Evolutionary conservation across 495 filamentous ascomycete species (phyloP), one percentile per base, ranked within the genome.

Genomic region (Penicillium lagena): DNA sequence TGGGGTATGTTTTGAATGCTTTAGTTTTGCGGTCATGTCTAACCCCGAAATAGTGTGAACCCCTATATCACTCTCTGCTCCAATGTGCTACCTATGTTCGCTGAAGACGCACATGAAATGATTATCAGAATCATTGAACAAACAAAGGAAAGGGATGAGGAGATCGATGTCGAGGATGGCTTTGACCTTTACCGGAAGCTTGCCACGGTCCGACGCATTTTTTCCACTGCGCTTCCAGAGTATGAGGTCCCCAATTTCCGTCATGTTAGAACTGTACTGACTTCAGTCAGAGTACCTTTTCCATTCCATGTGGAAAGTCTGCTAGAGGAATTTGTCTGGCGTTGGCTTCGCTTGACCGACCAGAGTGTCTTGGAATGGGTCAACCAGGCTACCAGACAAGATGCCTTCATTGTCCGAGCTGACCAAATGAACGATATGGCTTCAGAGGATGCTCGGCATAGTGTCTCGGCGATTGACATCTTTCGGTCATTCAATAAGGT

Each of bases 141-240:
- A 12, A 78, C 81, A 17, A 78, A 85, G 50, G 74, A 76, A 10
- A 75, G 67, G 40, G 80, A 75, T n/a, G 74, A 82, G 42, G 90
- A 96, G 53, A 78, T 97, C 30, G 78, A 79, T 29, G 76, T 97
- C 15, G 77, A 94, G 52, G 94, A 99, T 55, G 94, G 90, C 0
- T 96, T 99, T 60, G 86, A 90, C 50, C 68, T 99, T 2, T 99
- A 99, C 64, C 83, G 78, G 55, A 85, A 95, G 51, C 73, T 99
- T 32, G 79, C 89, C 9, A 83, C 83, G 52, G 85, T 96, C 38
- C 83, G 90, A 8, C 75, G 78, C 11, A 86, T 96, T 34, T 88
- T 94, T 62, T 65, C 68, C 5, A 77, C 82, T 38, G 79, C 80
- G 29, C 75, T 95, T 29, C 87, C 87, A 12, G 70, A 68, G 73